Evolutionary conservation across 768 basidiomycete species (phyloP).

Genomic region (Amanita rimosa): DNA sequence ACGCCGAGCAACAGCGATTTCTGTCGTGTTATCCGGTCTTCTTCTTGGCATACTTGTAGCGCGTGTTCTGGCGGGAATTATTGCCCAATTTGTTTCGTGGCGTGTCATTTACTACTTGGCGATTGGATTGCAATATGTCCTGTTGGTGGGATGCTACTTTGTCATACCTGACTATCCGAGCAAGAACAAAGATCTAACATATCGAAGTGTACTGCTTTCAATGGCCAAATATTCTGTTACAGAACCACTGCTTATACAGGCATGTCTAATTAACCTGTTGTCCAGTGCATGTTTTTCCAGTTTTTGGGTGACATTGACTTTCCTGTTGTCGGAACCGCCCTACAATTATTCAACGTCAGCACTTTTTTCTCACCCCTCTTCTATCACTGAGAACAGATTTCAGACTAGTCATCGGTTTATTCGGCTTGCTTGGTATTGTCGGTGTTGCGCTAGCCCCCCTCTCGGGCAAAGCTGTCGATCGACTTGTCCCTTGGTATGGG

Average conservation of each 20-base stretch:
- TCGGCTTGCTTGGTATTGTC: slow-evolving; percentile 63
- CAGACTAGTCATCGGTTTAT: slow-evolving; percentile 54
- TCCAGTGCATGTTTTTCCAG: slow-evolving; percentile 48
- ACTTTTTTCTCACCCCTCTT: slow-evolving; percentile 7
- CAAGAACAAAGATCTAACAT: slow-evolving; percentile 55
- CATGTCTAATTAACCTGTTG: slow-evolving; percentile 46
- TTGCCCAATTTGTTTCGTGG: slow-evolving; percentile 65
- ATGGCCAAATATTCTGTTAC: slow-evolving; percentile 73
- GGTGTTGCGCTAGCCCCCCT: slow-evolving; percentile 63
- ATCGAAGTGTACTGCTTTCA: slow-evolving; percentile 56
- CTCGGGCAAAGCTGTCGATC: slow-evolving; percentile 58
- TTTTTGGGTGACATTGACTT: slow-evolving; percentile 73
- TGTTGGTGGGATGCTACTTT: slow-evolving; percentile 48
- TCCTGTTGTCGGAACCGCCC: slow-evolving; percentile 65
- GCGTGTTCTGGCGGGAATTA: slow-evolving; percentile 63
- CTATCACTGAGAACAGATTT: background rate
- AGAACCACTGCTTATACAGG: slow-evolving; percentile 70
- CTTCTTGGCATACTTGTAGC: slow-evolving; percentile 67
- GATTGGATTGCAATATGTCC: slow-evolving; percentile 53
- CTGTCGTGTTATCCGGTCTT: slow-evolving; percentile 59
- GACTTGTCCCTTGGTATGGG: slow-evolving; percentile 68
- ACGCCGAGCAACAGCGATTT: slow-evolving; percentile 62
- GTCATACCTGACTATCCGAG: slow-evolving; percentile 78
- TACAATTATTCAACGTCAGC: slow-evolving; percentile 66
- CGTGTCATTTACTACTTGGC: slow-evolving; percentile 71